Percentiles rank a stretch among this genome's conserved stretches.
These are phyloP conservation scores for Xylaria sp. DNA, from an alignment of 2,329 filamentous ascomycete genomes.

Conservation along the genomic window DNA sequence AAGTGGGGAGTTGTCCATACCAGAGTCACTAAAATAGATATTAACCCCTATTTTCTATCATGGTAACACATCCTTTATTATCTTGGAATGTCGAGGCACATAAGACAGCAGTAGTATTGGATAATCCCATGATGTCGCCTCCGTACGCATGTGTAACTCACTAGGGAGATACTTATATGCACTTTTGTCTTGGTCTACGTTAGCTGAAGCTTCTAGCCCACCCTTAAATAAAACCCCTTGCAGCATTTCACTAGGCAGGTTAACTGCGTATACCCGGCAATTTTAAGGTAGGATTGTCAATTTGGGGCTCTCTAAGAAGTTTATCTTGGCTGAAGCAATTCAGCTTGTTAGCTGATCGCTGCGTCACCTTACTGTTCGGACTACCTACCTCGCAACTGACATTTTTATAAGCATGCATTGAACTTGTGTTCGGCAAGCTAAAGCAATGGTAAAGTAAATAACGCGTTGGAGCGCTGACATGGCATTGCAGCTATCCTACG, in stretches of 20 bases:
- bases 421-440: constrained; percentile 7
- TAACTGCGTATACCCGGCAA: not conserved
- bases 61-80: not conserved
- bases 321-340: constrained; percentile 1
- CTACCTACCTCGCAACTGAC: not conserved
- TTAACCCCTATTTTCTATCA: not conserved
- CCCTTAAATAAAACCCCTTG: not conserved
- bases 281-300: constrained; percentile 13
- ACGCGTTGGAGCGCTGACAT: constrained; percentile 13
- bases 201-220: constrained; percentile 6
- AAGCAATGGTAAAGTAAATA: not conserved
- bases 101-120: constrained; percentile 4
- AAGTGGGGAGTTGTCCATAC: not conserved
- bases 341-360: not conserved
- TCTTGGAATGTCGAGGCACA: not conserved
- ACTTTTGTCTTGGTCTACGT: not conserved
- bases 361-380: not conserved
- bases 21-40: not conserved
- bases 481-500: not conserved
- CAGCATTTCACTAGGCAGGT: not conserved
- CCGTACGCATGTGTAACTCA: not conserved
- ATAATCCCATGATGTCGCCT: not conserved
- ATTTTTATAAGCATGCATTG: not conserved
- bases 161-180: not conserved
- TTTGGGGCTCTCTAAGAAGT: constrained; percentile 1